Base-by-base conservation (phyloP, 495 filamentous ascomycete species). In the Hypomontagnella monticulosa region DNA sequence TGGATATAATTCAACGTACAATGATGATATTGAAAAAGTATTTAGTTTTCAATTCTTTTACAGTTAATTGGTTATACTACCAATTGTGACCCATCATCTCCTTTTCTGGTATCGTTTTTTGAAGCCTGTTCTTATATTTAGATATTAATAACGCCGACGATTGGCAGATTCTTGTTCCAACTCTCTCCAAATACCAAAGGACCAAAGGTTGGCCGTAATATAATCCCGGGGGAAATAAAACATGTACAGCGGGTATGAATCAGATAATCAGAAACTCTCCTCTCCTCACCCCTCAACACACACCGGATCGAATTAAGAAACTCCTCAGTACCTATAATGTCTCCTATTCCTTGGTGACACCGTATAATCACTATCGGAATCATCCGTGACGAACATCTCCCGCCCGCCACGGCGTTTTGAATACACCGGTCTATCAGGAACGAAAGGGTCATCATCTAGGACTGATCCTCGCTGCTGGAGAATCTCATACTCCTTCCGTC, bases 381-480 rank as follows among this genome's bases (percentile, higher is more conserved):
- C 52, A 44, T 67, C 57, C 49, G 51, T 33, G 4, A 47, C 33
- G 18, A 57, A 67, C 5, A 51, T 14, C 15, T 57, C 46, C n/a
- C 36, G 44, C 56, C 51, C 52, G 14, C 33, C 32, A 1, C 38
- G 16, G 20, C 50, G 37, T 23, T 57, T 51, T 9, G 43, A 14
- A 8, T 61, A 33, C 15, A 51, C 27, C 3, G 32, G 20, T 23
- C 18, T 51, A 15, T 61, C 46, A 6, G 46, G 33, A 36, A 49
- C 53, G 23, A 69, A 69, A 19, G 66, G 66, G 16, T 69, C 66
- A 10, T 65, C 66, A 20, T 52, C 55, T 19, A 69, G 27, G 3
- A 69, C 42, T 11, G 66, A 69, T 32, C 63, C 63, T 8, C 27
- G 40, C 18, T 61, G 66, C 32, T 46, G 11, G 30, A 48, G 43